Evolutionary conservation across 176 grass and related monocot genomes (phyloP).

Genomic region (Oryza rufipogon): DNA sequence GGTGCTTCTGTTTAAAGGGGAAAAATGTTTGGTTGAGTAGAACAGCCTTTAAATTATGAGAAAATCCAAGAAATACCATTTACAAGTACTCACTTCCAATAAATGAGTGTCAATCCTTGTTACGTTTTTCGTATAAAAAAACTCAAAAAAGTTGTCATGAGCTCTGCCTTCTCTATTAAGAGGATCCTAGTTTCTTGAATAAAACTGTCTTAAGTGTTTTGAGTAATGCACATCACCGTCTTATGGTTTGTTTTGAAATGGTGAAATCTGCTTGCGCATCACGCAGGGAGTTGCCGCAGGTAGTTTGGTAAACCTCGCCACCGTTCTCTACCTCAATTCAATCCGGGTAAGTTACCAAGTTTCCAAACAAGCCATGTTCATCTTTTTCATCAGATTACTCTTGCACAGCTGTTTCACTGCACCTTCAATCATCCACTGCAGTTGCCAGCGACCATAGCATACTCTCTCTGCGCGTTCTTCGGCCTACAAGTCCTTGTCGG

Average conservation of each 20-base stretch:
- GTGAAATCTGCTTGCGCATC: slow-evolving; percentile 33
- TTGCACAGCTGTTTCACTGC: slow-evolving; percentile 18
- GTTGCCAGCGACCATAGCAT: slow-evolving; percentile 77
- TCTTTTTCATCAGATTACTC: slow-evolving; percentile 26
- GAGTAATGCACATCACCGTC: slow-evolving; percentile 11
- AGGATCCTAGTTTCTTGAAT: background rate
- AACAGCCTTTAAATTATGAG: background rate
- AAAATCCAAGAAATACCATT: no score
- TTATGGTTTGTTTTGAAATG: slow-evolving; percentile 16
- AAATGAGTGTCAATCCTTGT: background rate
- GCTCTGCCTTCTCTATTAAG: background rate
- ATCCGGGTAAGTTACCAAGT: slow-evolving; percentile 78
- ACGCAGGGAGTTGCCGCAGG: slow-evolving; percentile 83
- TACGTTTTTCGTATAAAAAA: background rate
- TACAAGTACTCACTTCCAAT: no score
- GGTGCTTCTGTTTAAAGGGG: background rate
- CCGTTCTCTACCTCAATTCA: slow-evolving; percentile 84
- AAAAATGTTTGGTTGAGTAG: background rate
- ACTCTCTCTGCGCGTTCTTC: slow-evolving; percentile 69
- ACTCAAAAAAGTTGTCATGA: background rate
- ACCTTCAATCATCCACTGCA: slow-evolving; percentile 37
- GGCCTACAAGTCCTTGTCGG: slow-evolving; percentile 82
- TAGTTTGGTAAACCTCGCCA: slow-evolving; percentile 88
- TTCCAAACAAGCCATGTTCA: slow-evolving; percentile 18
- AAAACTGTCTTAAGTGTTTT: background rate